These are phyloP conservation scores for Lactarius hengduanensis DNA, from an alignment of 768 basidiomycete genomes.

Conservation along the genomic window DNA sequence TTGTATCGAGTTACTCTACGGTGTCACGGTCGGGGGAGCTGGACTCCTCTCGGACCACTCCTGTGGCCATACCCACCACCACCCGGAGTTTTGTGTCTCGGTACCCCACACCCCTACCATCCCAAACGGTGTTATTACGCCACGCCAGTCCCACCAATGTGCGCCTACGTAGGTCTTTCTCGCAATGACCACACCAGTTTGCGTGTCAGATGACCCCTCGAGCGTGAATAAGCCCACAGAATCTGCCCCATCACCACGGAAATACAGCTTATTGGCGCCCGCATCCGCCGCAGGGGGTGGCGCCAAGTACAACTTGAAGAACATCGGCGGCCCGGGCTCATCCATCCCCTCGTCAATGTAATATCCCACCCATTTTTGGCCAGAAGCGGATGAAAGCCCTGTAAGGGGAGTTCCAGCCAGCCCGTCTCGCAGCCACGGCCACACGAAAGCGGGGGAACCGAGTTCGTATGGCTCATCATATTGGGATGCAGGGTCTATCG, in stretches of 20 bases:
- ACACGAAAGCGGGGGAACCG: background rate
- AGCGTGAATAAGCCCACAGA: background rate
- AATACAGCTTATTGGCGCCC: background rate
- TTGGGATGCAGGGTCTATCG: background rate
- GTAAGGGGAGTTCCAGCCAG: constrained; percentile 15
- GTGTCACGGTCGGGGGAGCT: background rate
- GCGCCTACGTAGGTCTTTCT: background rate
- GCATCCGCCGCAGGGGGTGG: background rate
- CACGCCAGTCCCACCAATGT: background rate
- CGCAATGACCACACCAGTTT: background rate
- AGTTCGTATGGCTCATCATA: background rate
- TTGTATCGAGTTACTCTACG: background rate
- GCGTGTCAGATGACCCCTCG: background rate
- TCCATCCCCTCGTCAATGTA: background rate
- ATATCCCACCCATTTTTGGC: constrained; percentile 11
- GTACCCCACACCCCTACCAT: constrained; percentile 12
- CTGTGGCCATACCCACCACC: constrained; percentile 23
- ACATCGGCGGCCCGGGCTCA: constrained; percentile 9
- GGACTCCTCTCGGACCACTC: constrained; percentile 5
- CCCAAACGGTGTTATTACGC: constrained; percentile 18
- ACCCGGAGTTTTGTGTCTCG: background rate
- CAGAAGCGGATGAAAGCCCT: background rate
- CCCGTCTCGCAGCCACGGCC: constrained; percentile 15
- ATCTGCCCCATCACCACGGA: constrained; percentile 7
- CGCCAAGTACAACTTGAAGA: background rate